Evolutionary conservation across 148 eudicot species (phyloP).

Genomic region (Dysphania ambrosioides): DNA sequence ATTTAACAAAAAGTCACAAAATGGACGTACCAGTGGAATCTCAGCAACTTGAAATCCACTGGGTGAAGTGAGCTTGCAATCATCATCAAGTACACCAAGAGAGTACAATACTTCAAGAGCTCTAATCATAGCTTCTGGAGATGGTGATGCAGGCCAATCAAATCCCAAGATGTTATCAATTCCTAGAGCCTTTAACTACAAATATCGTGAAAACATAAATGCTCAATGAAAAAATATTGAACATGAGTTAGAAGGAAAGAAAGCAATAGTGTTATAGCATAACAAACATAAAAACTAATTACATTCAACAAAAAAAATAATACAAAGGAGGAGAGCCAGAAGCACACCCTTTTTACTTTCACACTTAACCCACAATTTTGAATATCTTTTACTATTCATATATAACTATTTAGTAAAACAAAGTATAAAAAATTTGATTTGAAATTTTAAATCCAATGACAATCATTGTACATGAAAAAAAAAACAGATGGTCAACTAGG

Average conservation of each 20-base stretch:
- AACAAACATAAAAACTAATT: not conserved
- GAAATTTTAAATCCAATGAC: no score
- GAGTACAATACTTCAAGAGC: constrained; percentile 95
- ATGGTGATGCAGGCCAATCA: constrained; percentile 94
- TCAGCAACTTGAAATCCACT: constrained; percentile 95
- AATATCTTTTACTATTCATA: no score
- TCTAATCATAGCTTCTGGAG: constrained; percentile 97
- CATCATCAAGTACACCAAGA: constrained; percentile 91
- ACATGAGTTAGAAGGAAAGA: not conserved
- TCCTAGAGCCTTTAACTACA: constrained; percentile 90
- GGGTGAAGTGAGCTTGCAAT: constrained; percentile 97
- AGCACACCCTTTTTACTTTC: no score
- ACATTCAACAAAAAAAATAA: not conserved
- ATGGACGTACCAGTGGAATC: constrained; percentile 72
- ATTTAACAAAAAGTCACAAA: not conserved
- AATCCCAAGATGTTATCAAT: constrained; percentile 95
- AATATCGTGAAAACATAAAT: constrained; percentile 6
- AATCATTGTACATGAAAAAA: no score
- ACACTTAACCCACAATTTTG: no score
- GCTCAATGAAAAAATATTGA: not conserved
- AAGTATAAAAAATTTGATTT: no score
- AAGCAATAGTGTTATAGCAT: not conserved
- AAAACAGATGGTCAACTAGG: no score
- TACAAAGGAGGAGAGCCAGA: not conserved
- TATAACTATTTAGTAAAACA: no score